phyloP scores from a whole-genome alignment of 2,329 filamentous ascomycete species.

The Biscogniauxia mediterranea region DNA sequence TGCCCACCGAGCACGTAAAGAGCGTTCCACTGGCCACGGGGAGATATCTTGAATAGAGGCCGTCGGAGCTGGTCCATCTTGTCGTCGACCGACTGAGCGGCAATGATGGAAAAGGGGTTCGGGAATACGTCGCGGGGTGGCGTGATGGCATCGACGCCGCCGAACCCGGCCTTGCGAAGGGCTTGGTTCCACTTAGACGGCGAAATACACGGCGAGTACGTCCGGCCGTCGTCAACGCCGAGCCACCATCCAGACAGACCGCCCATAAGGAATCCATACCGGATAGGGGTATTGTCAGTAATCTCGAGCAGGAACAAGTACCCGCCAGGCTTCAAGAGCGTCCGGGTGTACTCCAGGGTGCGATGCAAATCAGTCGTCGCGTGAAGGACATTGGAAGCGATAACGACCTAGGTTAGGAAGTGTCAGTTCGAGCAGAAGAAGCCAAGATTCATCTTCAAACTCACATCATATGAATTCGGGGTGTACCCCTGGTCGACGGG shows the following conservation, averaged over 20 bases:
- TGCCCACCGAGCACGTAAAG: slow-evolving; percentile 8
- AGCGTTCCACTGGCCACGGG: slow-evolving; percentile 1
- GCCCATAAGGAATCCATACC: slow-evolving; percentile 30
- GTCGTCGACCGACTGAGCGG: slow-evolving; percentile 34
- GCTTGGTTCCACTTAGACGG: slow-evolving; percentile 24
- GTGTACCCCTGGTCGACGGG: slow-evolving; percentile 31
- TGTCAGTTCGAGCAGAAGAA: too few species aligned
- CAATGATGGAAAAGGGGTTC: slow-evolving; percentile 20
- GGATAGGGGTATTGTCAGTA: neutral
- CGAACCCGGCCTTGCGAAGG: slow-evolving; percentile 16
- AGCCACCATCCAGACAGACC: slow-evolving; percentile 39
- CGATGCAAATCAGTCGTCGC: slow-evolving; percentile 15
- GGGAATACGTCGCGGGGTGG: neutral
- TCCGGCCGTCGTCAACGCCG: slow-evolving; percentile 27
- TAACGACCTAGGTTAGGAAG: too few species aligned
- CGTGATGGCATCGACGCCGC: slow-evolving; percentile 9
- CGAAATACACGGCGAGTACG: slow-evolving; percentile 15
- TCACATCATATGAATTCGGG: slow-evolving; percentile 22
- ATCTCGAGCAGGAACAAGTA: slow-evolving; percentile 8
- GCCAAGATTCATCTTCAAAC: too few species aligned
- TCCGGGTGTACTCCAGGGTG: slow-evolving; percentile 15
- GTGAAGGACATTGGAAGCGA: slow-evolving; percentile 6
- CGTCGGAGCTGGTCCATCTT: slow-evolving; percentile 5
- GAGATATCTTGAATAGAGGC: neutral
- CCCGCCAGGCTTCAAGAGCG: slow-evolving; percentile 20